Evolutionary conservation across 805 yeast species (phyloP).

Genomic region (Yarrowia bubula): DNA sequence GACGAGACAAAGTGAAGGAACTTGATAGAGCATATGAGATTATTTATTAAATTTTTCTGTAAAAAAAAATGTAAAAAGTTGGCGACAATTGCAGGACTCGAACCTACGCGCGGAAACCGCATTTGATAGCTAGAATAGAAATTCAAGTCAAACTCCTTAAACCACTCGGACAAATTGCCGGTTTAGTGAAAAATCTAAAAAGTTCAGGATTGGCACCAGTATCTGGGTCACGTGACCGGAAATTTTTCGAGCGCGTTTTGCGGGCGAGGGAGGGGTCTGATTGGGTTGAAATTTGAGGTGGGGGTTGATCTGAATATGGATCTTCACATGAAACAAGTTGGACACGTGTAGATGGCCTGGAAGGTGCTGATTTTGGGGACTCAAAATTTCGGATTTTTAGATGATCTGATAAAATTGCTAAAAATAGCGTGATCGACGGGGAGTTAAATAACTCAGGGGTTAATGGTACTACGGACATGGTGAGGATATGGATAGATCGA

Average conservation of each 20-base stretch:
- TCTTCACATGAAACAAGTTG: neutral
- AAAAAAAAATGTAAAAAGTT: neutral
- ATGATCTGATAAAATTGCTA: neutral
- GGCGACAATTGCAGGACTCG: conserved; percentile 28
- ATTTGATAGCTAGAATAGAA: conserved; percentile 24
- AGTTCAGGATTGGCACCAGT: neutral
- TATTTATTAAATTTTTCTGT: neutral
- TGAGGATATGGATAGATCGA: too few relatives aligned
- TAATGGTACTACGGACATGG: too few relatives aligned
- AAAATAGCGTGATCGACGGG: neutral
- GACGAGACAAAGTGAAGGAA: conserved; percentile 5
- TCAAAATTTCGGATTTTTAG: neutral
- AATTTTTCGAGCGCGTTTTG: neutral
- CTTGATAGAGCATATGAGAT: neutral
- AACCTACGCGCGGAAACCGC: conserved; percentile 28
- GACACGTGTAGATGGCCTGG: too few relatives aligned
- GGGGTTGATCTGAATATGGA: neutral
- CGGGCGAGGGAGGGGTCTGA: neutral
- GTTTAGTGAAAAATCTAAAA: neutral
- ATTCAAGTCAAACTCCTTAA: conserved; percentile 27
- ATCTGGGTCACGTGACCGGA: neutral
- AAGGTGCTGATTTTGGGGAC: too few relatives aligned
- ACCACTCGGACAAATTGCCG: conserved; percentile 24
- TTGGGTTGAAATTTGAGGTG: neutral
- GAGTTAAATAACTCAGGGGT: neutral